Percentiles rank a stretch among this genome's conserved stretches.
These are phyloP conservation scores for Abortiporus biennis DNA, from an alignment of 1,284 basidiomycete genomes.

Conservation along the genomic window DNA sequence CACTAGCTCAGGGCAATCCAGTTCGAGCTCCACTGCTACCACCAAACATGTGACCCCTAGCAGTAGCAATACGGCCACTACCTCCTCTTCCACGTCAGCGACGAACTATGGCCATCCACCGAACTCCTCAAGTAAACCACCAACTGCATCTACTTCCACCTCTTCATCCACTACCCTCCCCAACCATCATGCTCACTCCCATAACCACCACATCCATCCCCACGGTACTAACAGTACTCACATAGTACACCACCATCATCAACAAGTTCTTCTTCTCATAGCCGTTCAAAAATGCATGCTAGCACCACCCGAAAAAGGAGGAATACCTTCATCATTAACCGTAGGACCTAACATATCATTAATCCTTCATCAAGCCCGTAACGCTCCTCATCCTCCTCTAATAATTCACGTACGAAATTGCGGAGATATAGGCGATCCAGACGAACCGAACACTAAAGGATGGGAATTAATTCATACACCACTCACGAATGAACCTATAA, in stretches of 20 bases:
- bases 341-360: constrained; percentile 42
- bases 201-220: not conserved
- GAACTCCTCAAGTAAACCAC: no score
- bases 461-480: constrained; percentile 55
- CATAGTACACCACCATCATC: constrained; percentile 1
- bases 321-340: constrained; percentile 40
- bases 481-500: constrained; percentile 39
- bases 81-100: no score
- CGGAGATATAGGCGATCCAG: constrained; percentile 53
- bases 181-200: not conserved
- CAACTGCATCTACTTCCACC: no score
- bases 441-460: constrained; percentile 44
- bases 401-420: constrained; percentile 63
- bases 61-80: no score
- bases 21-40: no score
- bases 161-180: no score
- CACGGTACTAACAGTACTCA: not conserved
- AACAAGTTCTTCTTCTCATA: constrained; percentile 52
- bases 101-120: no score
- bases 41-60: no score
- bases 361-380: constrained; percentile 47
- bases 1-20: no score
- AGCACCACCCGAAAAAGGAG: constrained; percentile 35
- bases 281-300: constrained; percentile 53
- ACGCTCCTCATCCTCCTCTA: constrained; percentile 39